Evolutionary conservation across 192 early-diverging fungal genomes (phyloP).

Genomic region (Mortierella alpina): DNA sequence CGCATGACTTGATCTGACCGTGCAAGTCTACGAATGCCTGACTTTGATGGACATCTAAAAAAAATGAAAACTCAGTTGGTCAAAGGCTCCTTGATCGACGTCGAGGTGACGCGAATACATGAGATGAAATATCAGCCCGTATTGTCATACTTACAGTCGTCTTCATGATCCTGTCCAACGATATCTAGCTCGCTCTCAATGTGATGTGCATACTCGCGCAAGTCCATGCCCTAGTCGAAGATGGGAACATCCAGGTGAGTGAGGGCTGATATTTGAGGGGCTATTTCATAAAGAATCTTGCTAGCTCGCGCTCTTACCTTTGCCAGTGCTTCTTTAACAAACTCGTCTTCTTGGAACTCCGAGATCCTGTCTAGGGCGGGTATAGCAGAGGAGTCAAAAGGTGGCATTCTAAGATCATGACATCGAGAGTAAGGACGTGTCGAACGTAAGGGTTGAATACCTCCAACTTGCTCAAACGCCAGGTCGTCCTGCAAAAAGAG

Average conservation of each 20-base stretch:
- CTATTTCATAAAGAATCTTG: background rate
- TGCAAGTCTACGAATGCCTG: constrained; percentile 73
- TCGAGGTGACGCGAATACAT: background rate
- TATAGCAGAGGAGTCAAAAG: background rate
- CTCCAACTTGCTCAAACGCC: constrained; percentile 50
- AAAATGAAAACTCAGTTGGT: background rate
- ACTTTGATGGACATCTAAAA: constrained; percentile 68
- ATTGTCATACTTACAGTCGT: constrained; percentile 64
- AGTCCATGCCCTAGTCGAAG: constrained; percentile 75
- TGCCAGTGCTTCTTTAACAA: constrained; percentile 83
- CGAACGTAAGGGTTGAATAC: background rate
- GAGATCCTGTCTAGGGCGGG: constrained; percentile 65
- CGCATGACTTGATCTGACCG: constrained; percentile 76
- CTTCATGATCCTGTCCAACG: constrained; percentile 77
- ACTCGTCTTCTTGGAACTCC: constrained; percentile 85
- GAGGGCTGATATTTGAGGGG: background rate
- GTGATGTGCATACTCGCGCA: constrained; percentile 85
- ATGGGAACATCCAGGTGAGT: background rate
- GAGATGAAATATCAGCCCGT: background rate
- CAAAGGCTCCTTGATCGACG: background rate
- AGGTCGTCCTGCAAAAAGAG: constrained; percentile 39
- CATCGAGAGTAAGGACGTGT: background rate
- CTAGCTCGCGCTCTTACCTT: constrained; percentile 52
- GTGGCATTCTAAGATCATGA: background rate
- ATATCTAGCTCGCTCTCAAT: constrained; percentile 78